Evolutionary conservation across 768 basidiomycete genomes (phyloP), one percentile per base, ranked within the genome.

Genomic region (Russula griseocarnosa): DNA sequence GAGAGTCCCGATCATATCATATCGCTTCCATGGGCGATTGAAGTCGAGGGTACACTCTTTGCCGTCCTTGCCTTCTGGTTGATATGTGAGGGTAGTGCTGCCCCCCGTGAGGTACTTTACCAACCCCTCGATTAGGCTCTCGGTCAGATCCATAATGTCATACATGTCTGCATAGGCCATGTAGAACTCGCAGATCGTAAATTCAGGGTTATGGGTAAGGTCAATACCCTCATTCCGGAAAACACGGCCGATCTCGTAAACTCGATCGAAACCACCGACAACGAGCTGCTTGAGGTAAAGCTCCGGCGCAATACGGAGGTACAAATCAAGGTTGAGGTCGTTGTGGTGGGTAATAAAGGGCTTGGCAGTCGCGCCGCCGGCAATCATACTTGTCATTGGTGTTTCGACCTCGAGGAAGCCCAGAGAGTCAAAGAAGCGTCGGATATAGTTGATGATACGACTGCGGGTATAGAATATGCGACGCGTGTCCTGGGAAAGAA

Each of bases 101-200:
- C 93, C 94, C 46, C 86, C 84, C 0, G 86, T 95, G 61, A 98
- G 74, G 71, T 81, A 83, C 83, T 87, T 90, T 72, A 98, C 96
- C 76, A 99, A 77, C 9, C 94, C 92, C 71, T 94, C 91, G 20
- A 98, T 73, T 79, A 99, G 81, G 49, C 78, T 77, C 76, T 99
- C 97, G 18, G 97, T 99, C 62, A 98, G 82, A 47, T 98, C 97
- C 96, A 99, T 98, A 62, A 98, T 63, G 73, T 98, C 97, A 78
- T 92, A 89, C 94, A 96, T 95, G 75, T 98, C 97, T 63, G 97
- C 97, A 70, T 98, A 98, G 34, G 97, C 96, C 96, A 99, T 98
- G 73, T 98, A 99, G 77, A 99, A 98, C 79, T 99, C 96, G 82
- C 96, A 98, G 77, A 98, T 96, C 6, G 93, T 92, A 79, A 98